A percentile compares a stretch with the other conserved stretches of the same genome.
These are phyloP conservation scores for Parascedosporium putredinis DNA, from an alignment of 2,329 filamentous ascomycete genomes.

Conservation along the genomic window DNA sequence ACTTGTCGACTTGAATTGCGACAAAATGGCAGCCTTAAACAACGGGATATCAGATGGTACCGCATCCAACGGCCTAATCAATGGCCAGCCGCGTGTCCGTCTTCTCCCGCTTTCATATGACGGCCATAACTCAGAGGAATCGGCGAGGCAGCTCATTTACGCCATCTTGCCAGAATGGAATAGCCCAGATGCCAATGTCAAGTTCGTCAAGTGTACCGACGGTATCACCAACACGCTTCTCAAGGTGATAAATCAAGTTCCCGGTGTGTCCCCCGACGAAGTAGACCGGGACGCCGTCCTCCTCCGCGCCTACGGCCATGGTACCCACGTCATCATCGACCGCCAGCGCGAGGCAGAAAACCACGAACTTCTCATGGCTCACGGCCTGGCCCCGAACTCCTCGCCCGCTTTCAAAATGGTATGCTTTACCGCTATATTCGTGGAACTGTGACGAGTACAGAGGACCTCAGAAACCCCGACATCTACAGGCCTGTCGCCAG, in stretches of 20 bases:
- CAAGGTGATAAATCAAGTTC: conserved; percentile 60
- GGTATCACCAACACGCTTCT: conserved; percentile 94
- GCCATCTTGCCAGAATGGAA: conserved; percentile 78
- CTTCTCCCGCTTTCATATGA: conserved; percentile 72
- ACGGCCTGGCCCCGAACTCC: conserved; percentile 76
- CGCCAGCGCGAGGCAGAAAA: conserved; percentile 71
- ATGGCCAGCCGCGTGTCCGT: conserved; percentile 34
- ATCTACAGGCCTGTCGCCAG: conserved; percentile 78
- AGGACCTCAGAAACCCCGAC: conserved; percentile 64
- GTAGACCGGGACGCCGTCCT: conserved; percentile 79
- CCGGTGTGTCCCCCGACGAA: conserved; percentile 58
- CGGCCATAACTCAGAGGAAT: conserved; percentile 63
- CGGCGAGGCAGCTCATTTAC: conserved; percentile 69
- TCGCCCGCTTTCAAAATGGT: conserved; percentile 91
- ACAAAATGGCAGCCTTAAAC: neutral
- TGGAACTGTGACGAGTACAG: conserved; percentile 68
- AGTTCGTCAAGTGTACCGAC: conserved; percentile 88
- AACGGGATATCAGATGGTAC: conserved; percentile 4
- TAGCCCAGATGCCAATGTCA: conserved; percentile 59
- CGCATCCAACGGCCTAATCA: conserved; percentile 9
- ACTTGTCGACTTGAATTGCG: neutral
- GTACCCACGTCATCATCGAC: conserved; percentile 92
- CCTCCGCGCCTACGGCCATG: conserved; percentile 85
- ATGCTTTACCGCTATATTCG: conserved; percentile 88
- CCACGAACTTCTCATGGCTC: conserved; percentile 77